Evolutionary conservation across 768 basidiomycete species (phyloP), one percentile per base, ranked within the genome.

Genomic region (Holtermanniella nyarrowii): DNA sequence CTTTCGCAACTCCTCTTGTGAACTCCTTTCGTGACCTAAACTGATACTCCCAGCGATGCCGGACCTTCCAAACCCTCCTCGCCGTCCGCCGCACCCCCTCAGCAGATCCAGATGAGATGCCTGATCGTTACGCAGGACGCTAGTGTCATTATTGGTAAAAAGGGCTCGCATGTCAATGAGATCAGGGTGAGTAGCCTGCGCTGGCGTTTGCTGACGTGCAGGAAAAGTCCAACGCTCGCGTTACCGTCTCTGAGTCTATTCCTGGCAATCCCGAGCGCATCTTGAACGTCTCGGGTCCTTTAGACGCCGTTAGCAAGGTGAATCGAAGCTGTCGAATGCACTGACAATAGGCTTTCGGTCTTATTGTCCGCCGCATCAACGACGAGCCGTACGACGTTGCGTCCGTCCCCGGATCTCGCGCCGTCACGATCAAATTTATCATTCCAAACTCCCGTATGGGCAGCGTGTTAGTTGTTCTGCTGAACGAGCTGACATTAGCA

Each of bases 391-490:
- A 95, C 73, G 95, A 96, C 64, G 84, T 87, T 42, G 88, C 95
- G 20, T 97, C 93, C 27, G 88, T 97, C 4, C 95, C 95, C 43
- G 95, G 95, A 53, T 95, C 90, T 66, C 82, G 91, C 54, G 93
- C 95, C 24, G 95, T 99, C 49, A 97, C 95, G 25, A 97, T 99
- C 78, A 96, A 97, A 72, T 97, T 89, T 69, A 96, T 97, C 85
- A 95, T 97, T 52, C 93, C 93, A 58, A 96, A 97, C 73, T 91
- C 89, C 10, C 85, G 93, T 53, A 97, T 97, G 93, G 93, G 93
- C 40, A 95, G 90, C 16, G 89, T 96, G 68, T 71, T 46, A 61
- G 67, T 60, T 22, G 13, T 26, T 26, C 20, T 21, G 48, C 2
- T 23, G 23, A 18, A 5, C 40, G 21, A 43, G 45, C 45, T 53